Evolutionary conservation across 768 basidiomycete genomes (phyloP), one percentile per base, ranked within the genome.

Genomic region (Kwoniella botswanensis): DNA sequence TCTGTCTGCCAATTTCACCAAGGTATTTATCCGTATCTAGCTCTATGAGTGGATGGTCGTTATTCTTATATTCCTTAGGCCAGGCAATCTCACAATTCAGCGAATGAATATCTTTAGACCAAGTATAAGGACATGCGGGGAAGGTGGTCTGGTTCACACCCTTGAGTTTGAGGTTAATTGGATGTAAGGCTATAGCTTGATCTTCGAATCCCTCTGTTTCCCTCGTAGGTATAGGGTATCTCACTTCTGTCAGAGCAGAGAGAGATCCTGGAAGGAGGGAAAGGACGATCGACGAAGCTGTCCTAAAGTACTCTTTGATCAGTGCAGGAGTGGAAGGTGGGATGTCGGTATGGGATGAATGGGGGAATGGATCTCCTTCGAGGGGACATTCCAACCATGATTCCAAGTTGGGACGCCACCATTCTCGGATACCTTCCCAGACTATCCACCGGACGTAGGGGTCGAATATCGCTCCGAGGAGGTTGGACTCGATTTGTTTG

Each of bases 61-160:
- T 81, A 52, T 82, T 83, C 13, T 91, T 91, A 55, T 93, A 87
- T 68, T 86, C 90, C 65, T 85, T 82, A 0, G 94, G 93, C 90
- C 92, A 94, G 6, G 92, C 87, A 65, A 93, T 82, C 6, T 89
- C 87, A 85, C 94, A 96, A 84, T 94, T 94, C 73, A 96, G 87
- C 58, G 85, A 77, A 77, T 93, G 91, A 66, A 92, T 86, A 0
- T 89, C 87, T 68, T 88, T 84, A 0, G 90, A 88, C 94, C 94
- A 97, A 56, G 87, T 85, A 76, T 89, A 90, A 0, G 94, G 93
- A 78, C 93, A 94, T 24, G 93, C 82, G 1, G 82, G 81, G 70
- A 81, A 77, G 6, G n/a, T n/a, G 55, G 65, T 57, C 24, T 54
- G 35, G 60, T 74, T 66, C 11, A 53, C 64, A 4, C 65, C 66